Conservation (phyloP, 495 filamentous ascomycete genomes). For the Podospora pseudoanserina region DNA sequence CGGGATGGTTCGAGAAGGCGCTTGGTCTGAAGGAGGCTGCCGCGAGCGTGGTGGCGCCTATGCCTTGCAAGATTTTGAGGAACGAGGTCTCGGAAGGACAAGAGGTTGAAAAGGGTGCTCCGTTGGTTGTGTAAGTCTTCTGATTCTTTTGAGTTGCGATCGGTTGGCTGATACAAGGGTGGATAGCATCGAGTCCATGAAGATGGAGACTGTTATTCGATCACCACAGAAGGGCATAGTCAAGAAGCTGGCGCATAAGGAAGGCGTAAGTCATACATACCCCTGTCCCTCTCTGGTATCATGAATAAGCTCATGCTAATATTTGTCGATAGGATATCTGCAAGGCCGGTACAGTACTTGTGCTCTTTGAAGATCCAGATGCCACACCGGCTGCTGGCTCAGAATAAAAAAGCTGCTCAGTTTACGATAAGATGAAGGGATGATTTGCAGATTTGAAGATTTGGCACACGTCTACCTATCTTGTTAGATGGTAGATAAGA, state of each 20-base stretch:
- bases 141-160: not conserved
- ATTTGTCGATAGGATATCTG: slow-evolving; percentile 49
- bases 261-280: slow-evolving; percentile 64
- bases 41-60: slow-evolving; percentile 80
- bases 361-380: slow-evolving; percentile 51
- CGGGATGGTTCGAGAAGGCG: slow-evolving; percentile 82
- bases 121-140: slow-evolving; percentile 70
- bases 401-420: slow-evolving; percentile 21
- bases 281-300: not conserved
- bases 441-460: not conserved
- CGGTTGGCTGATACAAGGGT: no score
- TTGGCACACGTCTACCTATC: not conserved
- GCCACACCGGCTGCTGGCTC: slow-evolving; percentile 14
- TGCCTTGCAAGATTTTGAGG: slow-evolving; percentile 90
- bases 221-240: slow-evolving; percentile 81
- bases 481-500: not conserved
- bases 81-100: slow-evolving; percentile 81
- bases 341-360: slow-evolving; percentile 53
- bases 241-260: slow-evolving; percentile 74
- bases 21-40: slow-evolving; percentile 73
- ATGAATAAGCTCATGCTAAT: slow-evolving; percentile 19
- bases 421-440: not conserved
- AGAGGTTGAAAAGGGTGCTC: slow-evolving; percentile 76
- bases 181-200: slow-evolving; percentile 89
- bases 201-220: slow-evolving; percentile 98